phyloP scores from a whole-genome alignment of 257 asterid species.

The Avicennia marina region DNA sequence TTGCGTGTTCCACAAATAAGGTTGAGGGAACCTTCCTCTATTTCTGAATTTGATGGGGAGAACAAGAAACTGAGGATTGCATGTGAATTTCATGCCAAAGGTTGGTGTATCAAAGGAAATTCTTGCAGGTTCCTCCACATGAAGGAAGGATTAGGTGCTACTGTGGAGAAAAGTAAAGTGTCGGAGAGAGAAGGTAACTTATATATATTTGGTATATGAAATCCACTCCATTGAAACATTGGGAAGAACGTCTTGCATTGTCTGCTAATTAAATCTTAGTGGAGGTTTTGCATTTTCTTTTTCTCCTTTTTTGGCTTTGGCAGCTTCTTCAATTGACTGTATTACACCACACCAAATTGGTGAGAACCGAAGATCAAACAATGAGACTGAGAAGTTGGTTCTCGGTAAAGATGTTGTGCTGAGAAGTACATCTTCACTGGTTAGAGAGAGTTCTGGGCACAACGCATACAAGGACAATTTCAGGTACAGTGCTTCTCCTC shows the following conservation, averaged over 20 bases:
- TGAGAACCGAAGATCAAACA: slow-evolving; percentile 31
- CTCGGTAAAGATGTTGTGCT: slow-evolving; percentile 21
- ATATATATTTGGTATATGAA: slow-evolving; percentile 15
- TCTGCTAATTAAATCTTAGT: slow-evolving; percentile 19
- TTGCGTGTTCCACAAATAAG: slow-evolving; percentile 37
- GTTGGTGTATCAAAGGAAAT: slow-evolving; percentile 90
- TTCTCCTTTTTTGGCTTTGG: slow-evolving; percentile 24
- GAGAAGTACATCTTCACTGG: slow-evolving; percentile 12
- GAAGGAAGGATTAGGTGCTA: slow-evolving; percentile 41
- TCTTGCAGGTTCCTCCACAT: slow-evolving; percentile 82
- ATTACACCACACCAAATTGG: slow-evolving; percentile 31
- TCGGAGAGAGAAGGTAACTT: slow-evolving; percentile 50
- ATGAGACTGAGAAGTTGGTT: slow-evolving; percentile 25
- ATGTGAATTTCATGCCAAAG: slow-evolving; percentile 75
- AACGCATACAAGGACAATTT: slow-evolving; percentile 25
- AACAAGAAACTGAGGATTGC: slow-evolving; percentile 52
- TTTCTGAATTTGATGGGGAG: slow-evolving; percentile 30
- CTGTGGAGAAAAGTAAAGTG: slow-evolving; percentile 26
- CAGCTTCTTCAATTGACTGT: slow-evolving; percentile 36
- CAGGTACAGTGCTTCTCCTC: slow-evolving; percentile 24
- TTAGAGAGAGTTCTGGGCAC: slow-evolving; percentile 25
- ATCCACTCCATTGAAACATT: slow-evolving; percentile 13
- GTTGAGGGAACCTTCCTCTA: slow-evolving; percentile 45
- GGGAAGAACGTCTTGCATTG: slow-evolving; percentile 16
- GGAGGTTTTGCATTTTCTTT: slow-evolving; percentile 10